Percentiles rank a stretch among this genome's conserved stretches.
phyloP scores from a whole-genome alignment of 805 yeast species.

The Candida railenensis region DNA sequence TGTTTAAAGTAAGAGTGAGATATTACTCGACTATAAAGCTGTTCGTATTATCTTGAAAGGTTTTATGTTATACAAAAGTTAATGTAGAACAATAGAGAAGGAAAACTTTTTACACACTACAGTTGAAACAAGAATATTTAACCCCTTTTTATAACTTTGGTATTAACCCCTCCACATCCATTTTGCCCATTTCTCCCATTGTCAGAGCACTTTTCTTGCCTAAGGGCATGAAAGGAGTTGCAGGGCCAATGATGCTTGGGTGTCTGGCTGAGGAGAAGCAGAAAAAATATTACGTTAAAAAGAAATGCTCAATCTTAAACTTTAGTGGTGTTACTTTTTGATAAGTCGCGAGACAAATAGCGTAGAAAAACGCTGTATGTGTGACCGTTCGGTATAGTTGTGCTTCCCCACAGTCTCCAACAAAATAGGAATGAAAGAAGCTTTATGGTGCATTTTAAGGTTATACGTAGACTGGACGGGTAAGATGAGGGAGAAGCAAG shows the following conservation, averaged over 20 bases:
- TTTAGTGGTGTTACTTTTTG: not conserved
- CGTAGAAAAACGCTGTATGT: no score
- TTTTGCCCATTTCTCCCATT: not conserved
- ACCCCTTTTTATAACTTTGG: not conserved
- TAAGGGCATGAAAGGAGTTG: not conserved
- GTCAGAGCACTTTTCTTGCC: conserved; percentile 3
- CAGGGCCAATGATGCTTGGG: not conserved
- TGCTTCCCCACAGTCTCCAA: not conserved
- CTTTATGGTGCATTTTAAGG: not conserved
- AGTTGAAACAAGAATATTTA: not conserved
- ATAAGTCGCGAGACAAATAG: not conserved
- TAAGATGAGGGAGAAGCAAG: no score
- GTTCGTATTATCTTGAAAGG: conserved; percentile 3
- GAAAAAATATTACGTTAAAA: not conserved
- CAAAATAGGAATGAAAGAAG: not conserved
- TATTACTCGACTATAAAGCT: not conserved
- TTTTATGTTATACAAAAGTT: not conserved
- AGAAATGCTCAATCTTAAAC: not conserved
- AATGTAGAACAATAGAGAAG: not conserved
- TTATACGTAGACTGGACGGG: not conserved
- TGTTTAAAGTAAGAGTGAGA: no score
- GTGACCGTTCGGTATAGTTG: no score
- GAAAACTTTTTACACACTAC: not conserved
- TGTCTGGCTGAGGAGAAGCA: not conserved
- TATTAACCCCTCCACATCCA: not conserved